These are phyloP conservation scores for Oryza glaberrima DNA, from an alignment of 176 grass and related monocot genomes.

Conservation along the genomic window DNA sequence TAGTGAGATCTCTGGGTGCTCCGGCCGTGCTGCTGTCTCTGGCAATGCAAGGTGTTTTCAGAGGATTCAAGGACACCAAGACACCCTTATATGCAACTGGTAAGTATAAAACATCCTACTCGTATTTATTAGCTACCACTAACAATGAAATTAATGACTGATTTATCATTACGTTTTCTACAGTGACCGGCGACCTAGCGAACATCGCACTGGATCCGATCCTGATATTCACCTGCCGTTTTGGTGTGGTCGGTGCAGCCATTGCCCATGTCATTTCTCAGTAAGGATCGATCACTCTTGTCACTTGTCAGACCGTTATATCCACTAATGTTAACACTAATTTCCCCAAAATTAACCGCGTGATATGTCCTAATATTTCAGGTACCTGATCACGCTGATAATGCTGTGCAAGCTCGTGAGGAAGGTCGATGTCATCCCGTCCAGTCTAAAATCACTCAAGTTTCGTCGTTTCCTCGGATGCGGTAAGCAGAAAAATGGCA, in stretches of 20 bases:
- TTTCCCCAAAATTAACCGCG: no score
- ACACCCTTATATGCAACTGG: conserved; percentile 93
- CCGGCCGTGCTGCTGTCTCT: conserved; percentile 92
- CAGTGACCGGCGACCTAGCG: conserved; percentile 78
- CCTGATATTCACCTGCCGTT: conserved; percentile 84
- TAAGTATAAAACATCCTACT: conserved; percentile 21
- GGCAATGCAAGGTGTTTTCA: conserved; percentile 98
- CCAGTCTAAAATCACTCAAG: conserved; percentile 81
- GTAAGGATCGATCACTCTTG: conserved; percentile 50
- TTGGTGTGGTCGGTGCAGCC: conserved; percentile 89
- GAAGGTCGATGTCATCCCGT: conserved; percentile 77
- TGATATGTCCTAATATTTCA: no score
- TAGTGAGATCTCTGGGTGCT: conserved; percentile 79
- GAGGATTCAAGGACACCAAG: conserved; percentile 93
- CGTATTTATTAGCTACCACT: not conserved
- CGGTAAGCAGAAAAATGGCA: conserved; percentile 37
- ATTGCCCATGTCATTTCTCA: conserved; percentile 94
- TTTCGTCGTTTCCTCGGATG: conserved; percentile 92
- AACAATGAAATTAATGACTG: not conserved
- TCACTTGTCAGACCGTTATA: no score
- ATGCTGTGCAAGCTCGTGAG: conserved; percentile 64
- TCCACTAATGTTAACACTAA: no score
- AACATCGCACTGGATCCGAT: conserved; percentile 94
- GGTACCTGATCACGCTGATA: conserved; percentile 72
- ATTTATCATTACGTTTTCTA: not conserved